Evolutionary conservation across 23 red algal species (phyloP).

Genomic region (Gracilariopsis chorda): DNA sequence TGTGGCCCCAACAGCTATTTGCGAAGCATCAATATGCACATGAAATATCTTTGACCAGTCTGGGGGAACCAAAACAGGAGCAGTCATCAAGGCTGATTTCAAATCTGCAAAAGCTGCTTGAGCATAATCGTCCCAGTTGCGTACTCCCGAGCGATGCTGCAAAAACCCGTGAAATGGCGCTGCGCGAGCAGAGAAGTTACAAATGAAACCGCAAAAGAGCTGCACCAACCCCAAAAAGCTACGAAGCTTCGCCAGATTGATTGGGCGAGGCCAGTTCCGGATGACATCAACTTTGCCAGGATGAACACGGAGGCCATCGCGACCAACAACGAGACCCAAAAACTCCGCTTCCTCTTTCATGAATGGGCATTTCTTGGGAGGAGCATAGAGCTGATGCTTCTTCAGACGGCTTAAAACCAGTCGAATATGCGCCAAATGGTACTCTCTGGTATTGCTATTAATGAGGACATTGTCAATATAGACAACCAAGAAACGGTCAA

Average conservation of each 20-base stretch:
- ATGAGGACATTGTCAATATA: background rate
- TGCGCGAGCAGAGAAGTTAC: background rate
- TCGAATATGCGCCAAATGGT: background rate
- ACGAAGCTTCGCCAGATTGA: background rate
- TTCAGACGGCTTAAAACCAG: background rate
- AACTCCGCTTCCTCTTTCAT: background rate
- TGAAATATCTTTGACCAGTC: background rate
- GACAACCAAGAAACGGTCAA: background rate
- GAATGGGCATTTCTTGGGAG: background rate
- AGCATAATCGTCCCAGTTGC: background rate
- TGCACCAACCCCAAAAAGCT: conserved; percentile 4
- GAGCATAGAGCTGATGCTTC: background rate
- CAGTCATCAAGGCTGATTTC: background rate
- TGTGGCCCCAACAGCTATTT: background rate
- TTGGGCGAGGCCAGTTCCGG: background rate
- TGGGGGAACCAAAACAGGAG: background rate
- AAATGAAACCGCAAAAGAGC: background rate
- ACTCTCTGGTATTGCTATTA: background rate
- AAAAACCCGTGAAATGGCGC: background rate
- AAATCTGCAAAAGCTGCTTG: background rate
- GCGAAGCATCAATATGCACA: background rate
- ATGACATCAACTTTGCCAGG: background rate
- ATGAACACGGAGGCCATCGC: background rate
- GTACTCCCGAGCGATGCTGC: background rate
- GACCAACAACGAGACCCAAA: background rate